Conservation (phyloP, 495 filamentous ascomycete species). For the Talaromyces ruber region DNA sequence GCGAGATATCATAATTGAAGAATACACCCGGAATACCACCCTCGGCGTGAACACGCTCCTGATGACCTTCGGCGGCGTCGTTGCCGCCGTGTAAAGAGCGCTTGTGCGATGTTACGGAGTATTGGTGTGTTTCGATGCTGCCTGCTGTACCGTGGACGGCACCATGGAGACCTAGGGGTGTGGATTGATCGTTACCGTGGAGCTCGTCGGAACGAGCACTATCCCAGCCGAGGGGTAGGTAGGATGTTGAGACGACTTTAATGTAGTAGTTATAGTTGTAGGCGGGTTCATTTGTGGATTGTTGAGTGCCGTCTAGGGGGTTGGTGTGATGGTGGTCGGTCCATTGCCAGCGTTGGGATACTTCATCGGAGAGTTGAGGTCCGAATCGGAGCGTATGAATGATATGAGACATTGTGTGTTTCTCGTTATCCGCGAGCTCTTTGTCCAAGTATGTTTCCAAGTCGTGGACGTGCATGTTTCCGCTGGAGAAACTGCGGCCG, state of each 20-base stretch:
- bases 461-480: conserved; percentile 96
- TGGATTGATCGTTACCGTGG: conserved; percentile 42
- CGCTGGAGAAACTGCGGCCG: conserved; percentile 85
- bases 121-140: conserved; percentile 95
- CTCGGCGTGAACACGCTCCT: conserved; percentile 77
- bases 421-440: conserved; percentile 35
- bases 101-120: conserved; percentile 92
- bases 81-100: conserved; percentile 73
- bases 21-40: conserved; percentile 96
- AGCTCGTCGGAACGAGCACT: conserved; percentile 32
- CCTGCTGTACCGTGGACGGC: conserved; percentile 52
- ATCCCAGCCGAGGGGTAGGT: conserved; percentile 82
- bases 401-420: conserved; percentile 82
- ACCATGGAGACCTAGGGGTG: conserved; percentile 54
- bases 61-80: conserved; percentile 76
- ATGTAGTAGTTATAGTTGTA: conserved; percentile 99
- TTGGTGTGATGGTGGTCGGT: conserved; percentile 88
- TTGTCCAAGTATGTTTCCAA: conserved; percentile 82
- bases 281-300: conserved; percentile 68
- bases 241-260: conserved; percentile 94
- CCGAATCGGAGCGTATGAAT: conserved; percentile 92
- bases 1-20: conserved; percentile 98
- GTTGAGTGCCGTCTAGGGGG: conserved; percentile 76
- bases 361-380: conserved; percentile 72
- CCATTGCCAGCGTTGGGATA: conserved; percentile 65